Evolutionary conservation across 2,329 filamentous ascomycete genomes (phyloP).

Genomic region (Massarina eburnea): DNA sequence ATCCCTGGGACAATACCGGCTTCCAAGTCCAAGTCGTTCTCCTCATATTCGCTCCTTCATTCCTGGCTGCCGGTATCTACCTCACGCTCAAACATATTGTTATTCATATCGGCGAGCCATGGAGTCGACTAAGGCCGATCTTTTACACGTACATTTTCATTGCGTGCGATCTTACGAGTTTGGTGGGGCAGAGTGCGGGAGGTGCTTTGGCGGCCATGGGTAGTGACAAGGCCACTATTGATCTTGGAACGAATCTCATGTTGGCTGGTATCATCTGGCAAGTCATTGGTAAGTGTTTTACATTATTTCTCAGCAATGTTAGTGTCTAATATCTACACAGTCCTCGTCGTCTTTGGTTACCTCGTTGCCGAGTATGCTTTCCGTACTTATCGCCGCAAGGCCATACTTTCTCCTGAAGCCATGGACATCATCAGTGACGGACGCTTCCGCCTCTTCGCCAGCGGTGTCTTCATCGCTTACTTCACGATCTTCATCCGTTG

Average conservation of each 20-base stretch:
- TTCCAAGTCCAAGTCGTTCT: slow-evolving; percentile 57
- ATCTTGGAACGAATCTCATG: slow-evolving; percentile 57
- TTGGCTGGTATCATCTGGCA: slow-evolving; percentile 59
- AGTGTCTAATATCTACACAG: slow-evolving; percentile 20
- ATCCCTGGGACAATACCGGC: slow-evolving; percentile 52
- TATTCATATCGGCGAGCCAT: slow-evolving; percentile 49
- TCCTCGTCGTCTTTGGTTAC: slow-evolving; percentile 47
- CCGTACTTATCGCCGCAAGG: slow-evolving; percentile 21
- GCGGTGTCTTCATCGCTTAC: slow-evolving; percentile 42
- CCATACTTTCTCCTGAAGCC: slow-evolving; percentile 12
- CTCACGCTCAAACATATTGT: slow-evolving; percentile 59
- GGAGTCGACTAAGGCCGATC: slow-evolving; percentile 23
- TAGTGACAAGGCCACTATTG: slow-evolving; percentile 30
- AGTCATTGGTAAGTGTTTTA: slow-evolving; percentile 48
- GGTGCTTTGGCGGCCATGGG: slow-evolving; percentile 58
- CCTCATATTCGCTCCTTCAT: slow-evolving; percentile 61
- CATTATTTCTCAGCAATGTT: not conserved
- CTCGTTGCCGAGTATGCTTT: slow-evolving; percentile 40
- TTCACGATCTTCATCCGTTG: slow-evolving; percentile 49
- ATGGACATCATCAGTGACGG: slow-evolving; percentile 12
- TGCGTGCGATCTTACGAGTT: slow-evolving; percentile 56
- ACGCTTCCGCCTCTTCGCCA: slow-evolving; percentile 24
- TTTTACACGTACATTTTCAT: slow-evolving; percentile 62
- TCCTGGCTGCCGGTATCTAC: slow-evolving; percentile 57
- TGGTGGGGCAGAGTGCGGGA: slow-evolving; percentile 58